A percentile compares a stretch with the other conserved stretches of the same genome.
phyloP scores from a whole-genome alignment of 208 protist genomes.

The Zelonia costaricensis region DNA sequence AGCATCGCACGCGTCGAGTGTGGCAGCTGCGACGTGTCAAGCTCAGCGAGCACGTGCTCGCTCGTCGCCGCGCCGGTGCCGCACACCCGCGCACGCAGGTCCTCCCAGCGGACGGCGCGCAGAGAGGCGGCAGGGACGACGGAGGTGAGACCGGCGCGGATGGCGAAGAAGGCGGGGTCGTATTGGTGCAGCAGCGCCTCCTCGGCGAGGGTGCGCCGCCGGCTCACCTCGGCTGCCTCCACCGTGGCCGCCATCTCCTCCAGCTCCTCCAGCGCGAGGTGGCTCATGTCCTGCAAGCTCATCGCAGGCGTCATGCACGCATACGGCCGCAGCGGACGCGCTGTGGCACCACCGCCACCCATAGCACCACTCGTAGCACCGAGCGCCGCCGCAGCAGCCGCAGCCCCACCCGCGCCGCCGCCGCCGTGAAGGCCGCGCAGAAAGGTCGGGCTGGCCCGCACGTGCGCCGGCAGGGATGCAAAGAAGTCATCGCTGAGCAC shows the following conservation, averaged over 20 bases:
- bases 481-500: constrained; percentile 75
- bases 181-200: constrained; percentile 82
- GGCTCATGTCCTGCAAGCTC: constrained; percentile 34
- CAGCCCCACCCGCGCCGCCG: neutral
- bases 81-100: constrained; percentile 83
- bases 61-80: constrained; percentile 46
- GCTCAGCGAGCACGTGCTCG: constrained; percentile 70
- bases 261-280: constrained; percentile 27
- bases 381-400: constrained; percentile 2
- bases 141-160: constrained; percentile 66
- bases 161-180: constrained; percentile 64
- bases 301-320: constrained; percentile 46
- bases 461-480: constrained; percentile 39
- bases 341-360: too few relatives aligned
- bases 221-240: constrained; percentile 30
- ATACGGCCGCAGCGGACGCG: constrained; percentile 30
- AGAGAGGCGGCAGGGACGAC: constrained; percentile 61
- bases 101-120: constrained; percentile 73
- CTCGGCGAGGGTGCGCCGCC: constrained; percentile 50
- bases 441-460: constrained; percentile 17
- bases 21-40: constrained; percentile 62
- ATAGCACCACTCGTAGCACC: too few relatives aligned
- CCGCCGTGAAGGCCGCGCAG: constrained; percentile 4
- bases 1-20: constrained; percentile 52
- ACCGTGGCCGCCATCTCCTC: constrained; percentile 23